These are phyloP conservation scores for Gilbertella persicaria DNA, from an alignment of 371 early-diverging fungal genomes.

Conservation along the genomic window DNA sequence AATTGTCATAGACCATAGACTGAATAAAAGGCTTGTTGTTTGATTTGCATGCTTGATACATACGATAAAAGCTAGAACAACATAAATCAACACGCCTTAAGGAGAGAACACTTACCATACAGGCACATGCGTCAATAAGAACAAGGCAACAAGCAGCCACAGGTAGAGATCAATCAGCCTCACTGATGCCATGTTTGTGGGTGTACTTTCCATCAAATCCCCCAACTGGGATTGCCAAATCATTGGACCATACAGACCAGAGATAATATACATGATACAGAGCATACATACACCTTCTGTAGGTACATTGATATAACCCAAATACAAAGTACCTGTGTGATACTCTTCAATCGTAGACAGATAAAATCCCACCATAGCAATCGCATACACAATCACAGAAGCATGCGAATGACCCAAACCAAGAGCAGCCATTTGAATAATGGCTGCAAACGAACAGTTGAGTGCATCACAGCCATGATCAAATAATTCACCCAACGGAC, in stretches of 20 bases:
- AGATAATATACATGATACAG: conserved; percentile 65
- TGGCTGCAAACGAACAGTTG: conserved; percentile 85
- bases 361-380: conserved; percentile 86
- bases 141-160: conserved; percentile 56
- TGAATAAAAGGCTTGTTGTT: conserved; percentile 60
- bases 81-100: neutral
- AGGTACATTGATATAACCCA: conserved; percentile 95
- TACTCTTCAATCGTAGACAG: conserved; percentile 96
- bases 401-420: conserved; percentile 79
- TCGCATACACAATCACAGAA: conserved; percentile 62
- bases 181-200: conserved; percentile 36
- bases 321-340: conserved; percentile 90
- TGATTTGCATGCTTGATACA: conserved; percentile 70
- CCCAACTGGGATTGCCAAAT: conserved; percentile 35
- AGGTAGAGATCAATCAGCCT: conserved; percentile 56
- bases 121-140: conserved; percentile 71
- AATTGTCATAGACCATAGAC: conserved; percentile 62
- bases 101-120: conserved; percentile 63
- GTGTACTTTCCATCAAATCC: conserved; percentile 25
- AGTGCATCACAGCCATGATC: conserved; percentile 94
- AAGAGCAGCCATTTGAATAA: conserved; percentile 85
- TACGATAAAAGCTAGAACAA: conserved; percentile 45
- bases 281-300: conserved; percentile 91
- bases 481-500: conserved; percentile 96
- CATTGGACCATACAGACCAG: conserved; percentile 59